Evolutionary conservation across 2,329 filamentous ascomycete species (phyloP), one percentile per base, ranked within the genome.

Genomic region (Alternaria angustiovoidea): DNA sequence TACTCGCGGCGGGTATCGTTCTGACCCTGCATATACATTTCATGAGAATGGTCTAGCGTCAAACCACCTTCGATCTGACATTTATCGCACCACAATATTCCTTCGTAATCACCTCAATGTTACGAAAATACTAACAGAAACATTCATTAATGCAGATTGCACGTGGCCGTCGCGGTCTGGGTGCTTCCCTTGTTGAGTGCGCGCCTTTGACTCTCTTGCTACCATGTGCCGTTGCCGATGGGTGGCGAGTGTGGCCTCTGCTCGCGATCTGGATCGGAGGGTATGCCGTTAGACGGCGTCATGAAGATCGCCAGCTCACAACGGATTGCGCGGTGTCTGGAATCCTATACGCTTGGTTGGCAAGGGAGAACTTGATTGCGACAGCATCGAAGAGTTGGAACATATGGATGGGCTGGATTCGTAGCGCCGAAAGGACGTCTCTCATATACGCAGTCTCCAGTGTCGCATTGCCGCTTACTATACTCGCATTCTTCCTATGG

Each of bases 21-120:
- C 41, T 22, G 51, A n/a, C 56, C 63, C 54, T 68, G 66, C 64
- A 68, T 66, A 38, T 63, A 59, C 57, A 68, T 55, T 56, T 55
- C 62, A 68, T 53, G 32, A 49, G 67, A 68, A 39, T 2, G 66
- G 70, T 56, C 51, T 73, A 73, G 70, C 64, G 65, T 42, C 43
- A 55, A 57, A 64, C 55, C 16, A 57, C 34, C 30, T 48, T 20
- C 43, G 48, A 62, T 42, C 51, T 61, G 43, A 56, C 52, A 60
- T 34, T 61, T 59, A 49, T 57, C 48, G 36, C 49, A 54, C 61
- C 44, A 54, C 47, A 52, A 26, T 60, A 36, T 22, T 47, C 41
- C 39, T 60, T 44, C 42, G 42, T 43, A 41, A 46, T 26, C 34
- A 44, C 28, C 12, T 46, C 49, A 54, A 55, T 54, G 43, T 34